Base-by-base conservation (phyloP, 2,329 filamentous ascomycete genomes). In the Phyllosticta ampelicida region DNA sequence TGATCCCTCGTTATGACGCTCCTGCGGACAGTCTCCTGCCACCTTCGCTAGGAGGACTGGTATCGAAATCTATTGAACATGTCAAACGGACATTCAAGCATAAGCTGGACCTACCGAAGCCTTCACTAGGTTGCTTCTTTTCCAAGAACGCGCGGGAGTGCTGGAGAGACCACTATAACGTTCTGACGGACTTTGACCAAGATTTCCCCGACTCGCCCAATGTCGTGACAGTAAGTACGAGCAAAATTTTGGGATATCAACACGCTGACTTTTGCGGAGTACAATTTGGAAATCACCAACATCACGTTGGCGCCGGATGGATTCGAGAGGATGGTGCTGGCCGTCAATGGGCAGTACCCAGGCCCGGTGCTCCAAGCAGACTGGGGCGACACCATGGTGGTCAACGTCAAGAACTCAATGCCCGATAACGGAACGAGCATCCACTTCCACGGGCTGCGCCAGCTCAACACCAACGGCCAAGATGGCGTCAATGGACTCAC, bases 291-390 rank as follows among this genome's bases (percentile, higher is more conserved):
- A 44, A 70, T 77, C 49, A 71, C 72, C 2, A 75, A 76, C 56
- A 68, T 67, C 3, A 75, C 74, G 1, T 65, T 68, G 53, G 70
- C 73, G 49, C 70, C 71, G 2, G 74, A 77, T 64, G 74, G 74
- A 36, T 61, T 64, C 68, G 59, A 66, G 65, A 62, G 65, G 60
- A 52, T 71, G 65, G 60, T 54, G 11, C 70, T 67, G 64, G 62
- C 8, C 64, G 65, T 71, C 52, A 71, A 71, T 26, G 81, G 80
- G 11, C 77, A 81, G 51, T 85, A 81, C 61, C 86, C 86, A 0
- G 86, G 85, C 0, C 87, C 86, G 8, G 58, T 62, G 4, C 48
- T 53, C 9, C 52, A 49, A 18, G 16, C 13, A 28, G 65, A 73
- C 48, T 74, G 71, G 71, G 74, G 74, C 21, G 73, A 75, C 60